Evolutionary conservation across 73 alveolate genomes (phyloP).

Genomic region (Tetrahymena elliotti): DNA sequence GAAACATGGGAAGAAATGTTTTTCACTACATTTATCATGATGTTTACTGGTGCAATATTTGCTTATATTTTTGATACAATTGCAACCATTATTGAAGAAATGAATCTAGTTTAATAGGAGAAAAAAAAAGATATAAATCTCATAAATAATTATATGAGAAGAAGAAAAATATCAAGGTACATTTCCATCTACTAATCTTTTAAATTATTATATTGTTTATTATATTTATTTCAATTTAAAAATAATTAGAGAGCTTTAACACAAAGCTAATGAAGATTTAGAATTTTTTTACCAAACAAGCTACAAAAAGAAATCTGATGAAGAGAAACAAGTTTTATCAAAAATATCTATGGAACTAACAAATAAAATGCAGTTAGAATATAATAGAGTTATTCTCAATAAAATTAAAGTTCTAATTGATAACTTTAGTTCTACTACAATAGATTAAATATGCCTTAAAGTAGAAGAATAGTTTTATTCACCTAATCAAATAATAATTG

Average conservation of each 20-base stretch:
- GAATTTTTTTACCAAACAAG: neutral
- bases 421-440: neutral
- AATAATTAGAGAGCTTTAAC: neutral
- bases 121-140: neutral
- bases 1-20: neutral
- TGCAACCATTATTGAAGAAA: neutral
- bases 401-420: neutral
- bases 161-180: neutral
- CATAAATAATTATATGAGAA: neutral
- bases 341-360: neutral
- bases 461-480: neutral
- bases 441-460: neutral
- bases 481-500: neutral
- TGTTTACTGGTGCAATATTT: neutral
- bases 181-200: neutral
- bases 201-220: neutral
- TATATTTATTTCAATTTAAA: neutral
- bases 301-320: neutral
- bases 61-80: neutral
- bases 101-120: neutral
- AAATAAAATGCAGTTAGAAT: neutral
- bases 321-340: neutral
- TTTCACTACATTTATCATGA: neutral
- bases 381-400: neutral
- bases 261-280: neutral